phyloP scores from a whole-genome alignment of 2,329 filamentous ascomycete species.

The Aspergillus awamori region DNA sequence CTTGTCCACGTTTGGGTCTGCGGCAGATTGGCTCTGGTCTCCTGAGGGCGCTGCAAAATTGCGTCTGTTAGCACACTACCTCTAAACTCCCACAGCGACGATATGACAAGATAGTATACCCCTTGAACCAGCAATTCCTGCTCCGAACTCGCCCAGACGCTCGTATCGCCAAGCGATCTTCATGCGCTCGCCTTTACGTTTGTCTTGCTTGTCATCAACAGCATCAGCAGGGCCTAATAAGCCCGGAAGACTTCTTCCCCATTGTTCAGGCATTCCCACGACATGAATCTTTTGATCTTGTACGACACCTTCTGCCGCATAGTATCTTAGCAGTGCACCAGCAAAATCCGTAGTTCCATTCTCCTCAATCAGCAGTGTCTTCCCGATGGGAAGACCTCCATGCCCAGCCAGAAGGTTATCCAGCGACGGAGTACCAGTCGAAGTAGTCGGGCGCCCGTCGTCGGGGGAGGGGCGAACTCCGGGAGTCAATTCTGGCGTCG shows the following conservation, averaged over 20 bases:
- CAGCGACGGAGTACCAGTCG: slow-evolving; percentile 83
- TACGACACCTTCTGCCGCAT: slow-evolving; percentile 87
- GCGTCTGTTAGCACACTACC: slow-evolving; percentile 21
- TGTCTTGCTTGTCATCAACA: slow-evolving; percentile 46
- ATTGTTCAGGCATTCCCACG: slow-evolving; percentile 75
- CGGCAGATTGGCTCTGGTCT: slow-evolving; percentile 49
- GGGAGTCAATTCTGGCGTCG: slow-evolving; percentile 38
- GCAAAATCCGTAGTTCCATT: slow-evolving; percentile 93
- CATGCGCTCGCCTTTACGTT: slow-evolving; percentile 72
- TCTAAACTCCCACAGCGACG: background rate
- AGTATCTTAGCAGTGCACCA: slow-evolving; percentile 80
- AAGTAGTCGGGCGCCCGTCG: slow-evolving; percentile 84
- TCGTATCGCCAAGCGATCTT: slow-evolving; percentile 99
- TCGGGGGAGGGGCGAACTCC: slow-evolving; percentile 82
- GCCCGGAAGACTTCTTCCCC: slow-evolving; percentile 82
- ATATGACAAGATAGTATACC: slow-evolving; percentile 51
- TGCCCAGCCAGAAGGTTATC: slow-evolving; percentile 86
- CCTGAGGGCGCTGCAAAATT: slow-evolving; percentile 28
- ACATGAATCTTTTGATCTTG: slow-evolving; percentile 90
- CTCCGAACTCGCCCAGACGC: slow-evolving; percentile 71
- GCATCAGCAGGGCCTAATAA: slow-evolving; percentile 57
- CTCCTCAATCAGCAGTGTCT: slow-evolving; percentile 79
- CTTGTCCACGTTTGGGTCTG: slow-evolving; percentile 24
- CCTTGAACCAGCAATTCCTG: slow-evolving; percentile 57
- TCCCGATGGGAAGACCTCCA: slow-evolving; percentile 79